Percentiles rank a stretch among this genome's conserved stretches.
Conservation (phyloP, 2,329 filamentous ascomycete genomes). For the Xylariales sp. region DNA sequence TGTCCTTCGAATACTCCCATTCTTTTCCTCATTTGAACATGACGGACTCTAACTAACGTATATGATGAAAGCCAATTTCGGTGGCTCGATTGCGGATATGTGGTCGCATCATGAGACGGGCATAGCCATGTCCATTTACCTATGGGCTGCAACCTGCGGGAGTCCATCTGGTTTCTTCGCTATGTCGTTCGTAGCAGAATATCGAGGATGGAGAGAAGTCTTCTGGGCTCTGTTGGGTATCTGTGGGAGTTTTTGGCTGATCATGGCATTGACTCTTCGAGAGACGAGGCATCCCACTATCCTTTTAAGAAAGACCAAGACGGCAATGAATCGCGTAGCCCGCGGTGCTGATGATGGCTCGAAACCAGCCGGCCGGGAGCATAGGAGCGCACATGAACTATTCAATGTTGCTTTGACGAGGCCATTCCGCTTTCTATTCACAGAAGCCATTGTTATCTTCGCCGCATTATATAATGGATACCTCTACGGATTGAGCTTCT, state of each 20-base stretch:
- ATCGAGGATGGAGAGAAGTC: slow-evolving; percentile 36
- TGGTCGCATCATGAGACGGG: slow-evolving; percentile 36
- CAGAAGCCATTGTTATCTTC: slow-evolving; percentile 43
- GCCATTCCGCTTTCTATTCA: slow-evolving; percentile 41
- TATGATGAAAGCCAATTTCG: slow-evolving; percentile 27
- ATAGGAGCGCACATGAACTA: slow-evolving; percentile 28
- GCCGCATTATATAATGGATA: slow-evolving; percentile 45
- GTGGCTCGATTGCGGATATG: slow-evolving; percentile 41
- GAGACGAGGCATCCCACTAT: slow-evolving; percentile 42
- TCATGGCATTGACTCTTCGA: slow-evolving; percentile 33
- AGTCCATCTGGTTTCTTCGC: slow-evolving; percentile 41
- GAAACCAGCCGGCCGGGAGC: slow-evolving; percentile 33
- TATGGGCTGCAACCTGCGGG: slow-evolving; percentile 42
- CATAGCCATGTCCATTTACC: slow-evolving; percentile 26
- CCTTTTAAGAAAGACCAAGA: slow-evolving; percentile 27
- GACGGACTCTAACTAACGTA: no score
- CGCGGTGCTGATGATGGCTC: slow-evolving; percentile 8
- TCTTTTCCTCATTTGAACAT: no score
- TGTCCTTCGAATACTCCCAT: no score
- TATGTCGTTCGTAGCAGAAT: slow-evolving; percentile 39
- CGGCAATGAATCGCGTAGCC: background rate
- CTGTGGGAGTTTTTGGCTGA: slow-evolving; percentile 36
- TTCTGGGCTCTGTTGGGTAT: slow-evolving; percentile 42
- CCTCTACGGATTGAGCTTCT: slow-evolving; percentile 42
- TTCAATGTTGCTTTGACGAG: slow-evolving; percentile 37